These are phyloP conservation scores for Neobulgaria alba DNA, from an alignment of 2,329 filamentous ascomycete genomes.

Conservation along the genomic window DNA sequence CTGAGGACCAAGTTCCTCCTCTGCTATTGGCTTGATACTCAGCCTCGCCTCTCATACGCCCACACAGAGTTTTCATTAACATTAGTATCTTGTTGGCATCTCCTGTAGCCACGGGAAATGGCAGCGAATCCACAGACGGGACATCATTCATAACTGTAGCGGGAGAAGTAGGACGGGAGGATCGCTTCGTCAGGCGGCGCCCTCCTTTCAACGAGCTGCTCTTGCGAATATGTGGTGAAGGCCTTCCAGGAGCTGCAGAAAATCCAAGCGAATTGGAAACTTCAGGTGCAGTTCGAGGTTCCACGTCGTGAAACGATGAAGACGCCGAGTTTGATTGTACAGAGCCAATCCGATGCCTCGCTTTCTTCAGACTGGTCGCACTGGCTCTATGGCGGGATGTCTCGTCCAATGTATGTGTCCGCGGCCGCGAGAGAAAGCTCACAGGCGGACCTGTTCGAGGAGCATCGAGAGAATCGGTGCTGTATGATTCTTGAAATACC, in stretches of 20 bases:
- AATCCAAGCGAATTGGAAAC: conserved; percentile 34
- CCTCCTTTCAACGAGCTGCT: conserved; percentile 35
- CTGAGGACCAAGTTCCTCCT: conserved; percentile 56
- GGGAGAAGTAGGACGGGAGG: conserved; percentile 48
- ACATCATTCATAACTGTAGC: conserved; percentile 35
- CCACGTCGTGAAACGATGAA: conserved; percentile 40
- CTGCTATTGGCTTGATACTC: conserved; percentile 59
- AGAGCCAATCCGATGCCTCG: conserved; percentile 59
- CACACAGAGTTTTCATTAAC: conserved; percentile 70
- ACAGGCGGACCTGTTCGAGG: conserved; percentile 17
- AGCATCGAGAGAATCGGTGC: conserved; percentile 28
- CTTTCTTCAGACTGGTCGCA: conserved; percentile 32
- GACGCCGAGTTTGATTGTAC: conserved; percentile 53
- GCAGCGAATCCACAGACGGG: conserved; percentile 52
- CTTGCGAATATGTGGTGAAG: conserved; percentile 29
- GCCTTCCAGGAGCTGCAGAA: conserved; percentile 31
- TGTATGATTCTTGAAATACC: conserved; percentile 51
- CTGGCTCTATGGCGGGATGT: conserved; percentile 29
- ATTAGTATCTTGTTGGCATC: conserved; percentile 65
- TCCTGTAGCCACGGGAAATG: conserved; percentile 50
- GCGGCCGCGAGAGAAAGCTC: conserved; percentile 33
- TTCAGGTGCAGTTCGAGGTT: conserved; percentile 31
- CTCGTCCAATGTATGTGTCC: conserved; percentile 42
- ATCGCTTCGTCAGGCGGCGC: conserved; percentile 46
- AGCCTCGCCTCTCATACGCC: conserved; percentile 70